Conservation (phyloP, 208 protist species). For the Acanthamoeba culbertsoni region DNA sequence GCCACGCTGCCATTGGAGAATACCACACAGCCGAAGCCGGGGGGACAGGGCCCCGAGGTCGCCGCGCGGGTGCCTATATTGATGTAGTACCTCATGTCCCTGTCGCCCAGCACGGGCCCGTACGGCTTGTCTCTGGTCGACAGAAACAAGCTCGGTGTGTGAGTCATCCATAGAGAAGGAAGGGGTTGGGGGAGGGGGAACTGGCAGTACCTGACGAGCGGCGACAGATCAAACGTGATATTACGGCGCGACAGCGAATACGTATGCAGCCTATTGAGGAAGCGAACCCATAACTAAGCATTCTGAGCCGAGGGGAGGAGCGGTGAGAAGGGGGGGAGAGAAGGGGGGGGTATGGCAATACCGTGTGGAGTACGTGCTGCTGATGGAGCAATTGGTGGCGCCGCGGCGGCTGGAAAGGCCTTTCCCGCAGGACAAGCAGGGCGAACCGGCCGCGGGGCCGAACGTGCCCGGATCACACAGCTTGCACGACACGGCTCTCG, state of each 20-base stretch:
- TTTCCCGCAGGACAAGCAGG: not conserved
- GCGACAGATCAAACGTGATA: constrained; percentile 4
- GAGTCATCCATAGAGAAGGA: not conserved
- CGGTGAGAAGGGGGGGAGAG: not conserved
- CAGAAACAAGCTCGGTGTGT: not conserved
- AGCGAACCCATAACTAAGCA: not conserved
- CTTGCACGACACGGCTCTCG: not conserved
- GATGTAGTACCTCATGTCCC: constrained; percentile 2
- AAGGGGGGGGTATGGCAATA: not conserved
- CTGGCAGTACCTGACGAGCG: not conserved
- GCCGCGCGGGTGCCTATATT: not conserved
- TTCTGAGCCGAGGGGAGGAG: not conserved
- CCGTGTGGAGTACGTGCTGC: not conserved
- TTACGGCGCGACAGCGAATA: not conserved
- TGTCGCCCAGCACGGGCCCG: not conserved
- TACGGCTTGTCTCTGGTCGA: not conserved
- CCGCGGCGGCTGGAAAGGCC: not conserved
- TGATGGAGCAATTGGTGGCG: constrained; percentile 9
- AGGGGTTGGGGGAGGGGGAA: not conserved
- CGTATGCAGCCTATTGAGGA: not conserved
- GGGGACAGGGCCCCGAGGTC: not conserved
- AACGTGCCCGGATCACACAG: not conserved
- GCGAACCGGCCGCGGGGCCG: not conserved
- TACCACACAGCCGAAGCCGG: not conserved
- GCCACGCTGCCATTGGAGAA: constrained; percentile 1